Base-by-base conservation (phyloP, 75 land plant species). In the Pinus albicaulis region DNA sequence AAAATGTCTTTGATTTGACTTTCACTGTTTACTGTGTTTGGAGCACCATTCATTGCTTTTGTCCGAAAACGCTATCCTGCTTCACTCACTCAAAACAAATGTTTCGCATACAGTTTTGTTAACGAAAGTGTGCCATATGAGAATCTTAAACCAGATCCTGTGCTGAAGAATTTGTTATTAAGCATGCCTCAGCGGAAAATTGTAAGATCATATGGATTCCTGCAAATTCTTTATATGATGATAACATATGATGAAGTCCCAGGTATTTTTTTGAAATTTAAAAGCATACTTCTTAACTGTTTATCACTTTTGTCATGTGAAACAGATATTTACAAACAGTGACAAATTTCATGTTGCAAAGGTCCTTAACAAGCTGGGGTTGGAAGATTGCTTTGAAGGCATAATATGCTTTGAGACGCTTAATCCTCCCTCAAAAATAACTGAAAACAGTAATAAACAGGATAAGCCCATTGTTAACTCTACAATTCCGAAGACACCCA, bases 171-270 rank as follows among this genome's bases (percentile, higher is more conserved):
- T 55, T 85, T 94, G 22, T 78, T 94, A 0, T 83, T 86, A 12
- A 92, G 95, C 77, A 88, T 86, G 94, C 97, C 94, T 53, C 97
- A 94, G 59, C 79, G 92, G 8, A 94, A 92, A 90, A 87, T 87
- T 22, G 92, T 90, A 86, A 14, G 89, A 74, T 34, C 23, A 36
- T 66, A 20, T 31, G 70, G 23, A 13, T 63, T 5, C 41, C 41
- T 38, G 4, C 41, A 36, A 15, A 38, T 36, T 38, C 5, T 38
- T 38, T 38, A 38, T 38, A 38, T 38, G 25, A 22, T 23, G 31
- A 8, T 10, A n/a, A 3, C 44, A 41, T 1, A 19, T 5, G 4
- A 1, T 36, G n/a, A 15, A 28, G 68, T 62, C 38, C 16, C 3
- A 25, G 66, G n/a, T 65, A 31, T 16, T 62, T 65, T 36, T 65